Base-by-base conservation (phyloP, 2,329 filamentous ascomycete genomes). In the Chaetomium globosum region DNA sequence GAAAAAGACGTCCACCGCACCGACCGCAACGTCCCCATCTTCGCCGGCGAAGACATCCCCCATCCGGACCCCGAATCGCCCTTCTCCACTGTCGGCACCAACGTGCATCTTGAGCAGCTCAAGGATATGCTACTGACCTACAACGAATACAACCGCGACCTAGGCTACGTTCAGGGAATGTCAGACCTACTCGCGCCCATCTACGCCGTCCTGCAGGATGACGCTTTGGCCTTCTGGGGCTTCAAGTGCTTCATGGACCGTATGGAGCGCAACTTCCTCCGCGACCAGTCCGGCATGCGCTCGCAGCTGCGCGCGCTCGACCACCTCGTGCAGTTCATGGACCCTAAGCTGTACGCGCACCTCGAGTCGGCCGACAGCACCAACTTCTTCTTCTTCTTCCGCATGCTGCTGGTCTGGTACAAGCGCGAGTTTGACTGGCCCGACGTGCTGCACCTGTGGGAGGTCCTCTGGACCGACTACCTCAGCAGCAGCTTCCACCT, bases 311-410 rank as follows among this genome's bases (percentile, higher is more conserved):
- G 92, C 48, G 93, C 94, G 0, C 86, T 99, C 3, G 93, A 99
- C 74, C 93, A 99, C 70, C 88, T 99, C 0, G 93, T 98, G 13
- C 93, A 96, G 75, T 91, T 99, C 64, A 93, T 99, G 87, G 95
- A 99, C 71, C 95, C 96, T 0, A 91, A 93, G 75, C 87, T 99
- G 8, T 98, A 97, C 78, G 83, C 91, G 1, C 95, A 99, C 73
- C 85, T 99, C 0, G 87, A 96, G 76, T 88, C 86, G 19, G 91
- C 93, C 23, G 96, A 99, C 73, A 96, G 91, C 73, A 99, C 95
- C 28, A 99, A 99, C 77, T 99, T 99, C 78, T 99, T 99, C 79
- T 99, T 99, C 82, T 98, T 99, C 82, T 99, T 98, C 86, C 91
- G 95, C 66, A 98, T 98, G 95, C 83, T 99, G 39, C 83, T 99